A percentile compares a stretch with the other conserved stretches of the same genome.
These are phyloP conservation scores for Geotrichum europaeum DNA, from an alignment of 1,139 yeast species.

Conservation along the genomic window DNA sequence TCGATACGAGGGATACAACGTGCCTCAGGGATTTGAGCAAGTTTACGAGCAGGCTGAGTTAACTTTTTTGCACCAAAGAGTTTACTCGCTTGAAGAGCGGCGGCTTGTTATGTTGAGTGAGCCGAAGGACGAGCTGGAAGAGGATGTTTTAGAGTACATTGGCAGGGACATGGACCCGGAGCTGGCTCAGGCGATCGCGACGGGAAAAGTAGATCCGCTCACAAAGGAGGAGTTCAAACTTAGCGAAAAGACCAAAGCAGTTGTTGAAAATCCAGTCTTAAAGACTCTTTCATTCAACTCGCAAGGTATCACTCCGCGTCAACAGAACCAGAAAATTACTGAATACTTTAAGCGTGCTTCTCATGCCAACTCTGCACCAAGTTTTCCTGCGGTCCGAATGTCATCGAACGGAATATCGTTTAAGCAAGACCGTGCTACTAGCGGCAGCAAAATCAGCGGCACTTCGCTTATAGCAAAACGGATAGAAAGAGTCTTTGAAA, in stretches of 20 bases:
- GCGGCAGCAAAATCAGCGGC: not conserved
- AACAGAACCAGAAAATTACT: constrained; percentile 5
- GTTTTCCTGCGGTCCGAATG: not conserved
- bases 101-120: constrained; percentile 53
- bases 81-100: constrained; percentile 57
- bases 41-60: constrained; percentile 63
- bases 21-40: constrained; percentile 54
- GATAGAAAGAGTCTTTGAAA: not conserved
- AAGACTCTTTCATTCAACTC: not conserved
- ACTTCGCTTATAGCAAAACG: not conserved
- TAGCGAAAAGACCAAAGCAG: not conserved
- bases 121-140: constrained; percentile 37
- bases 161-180: constrained; percentile 47
- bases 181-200: constrained; percentile 52
- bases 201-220: constrained; percentile 63
- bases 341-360: constrained; percentile 7
- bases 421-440: not conserved
- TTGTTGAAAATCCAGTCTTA: not conserved
- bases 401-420: not conserved
- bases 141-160: constrained; percentile 52
- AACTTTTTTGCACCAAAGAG: constrained; percentile 84
- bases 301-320: not conserved
- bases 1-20: constrained; percentile 49
- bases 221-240: constrained; percentile 38
- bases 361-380: constrained; percentile 8